Evolutionary conservation across 495 filamentous ascomycete genomes (phyloP).

Genomic region (Penicillium robsamsonii): DNA sequence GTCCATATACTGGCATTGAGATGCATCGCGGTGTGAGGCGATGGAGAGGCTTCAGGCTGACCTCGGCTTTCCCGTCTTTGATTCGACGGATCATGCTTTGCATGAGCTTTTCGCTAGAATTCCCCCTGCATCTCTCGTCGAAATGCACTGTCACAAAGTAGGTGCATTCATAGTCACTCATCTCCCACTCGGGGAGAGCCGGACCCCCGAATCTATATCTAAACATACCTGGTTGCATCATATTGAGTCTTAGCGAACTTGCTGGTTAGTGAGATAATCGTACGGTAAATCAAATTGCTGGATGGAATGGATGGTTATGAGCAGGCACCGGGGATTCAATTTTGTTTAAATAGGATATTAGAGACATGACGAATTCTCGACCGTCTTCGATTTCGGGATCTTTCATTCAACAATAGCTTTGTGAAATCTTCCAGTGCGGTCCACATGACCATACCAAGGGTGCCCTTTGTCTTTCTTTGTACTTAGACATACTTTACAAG

Average conservation of each 20-base stretch:
- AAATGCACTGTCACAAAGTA: conserved; percentile 5
- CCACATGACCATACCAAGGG: neutral
- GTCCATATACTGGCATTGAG: conserved; percentile 4
- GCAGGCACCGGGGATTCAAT: neutral
- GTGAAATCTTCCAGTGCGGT: neutral
- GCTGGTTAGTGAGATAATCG: neutral
- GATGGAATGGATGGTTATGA: too few relatives aligned
- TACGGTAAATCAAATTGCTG: too few relatives aligned
- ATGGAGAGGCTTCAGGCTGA: neutral
- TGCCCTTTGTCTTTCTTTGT: neutral
- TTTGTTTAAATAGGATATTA: neutral
- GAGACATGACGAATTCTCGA: neutral
- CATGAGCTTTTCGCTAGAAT: neutral
- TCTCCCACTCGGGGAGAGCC: neutral
- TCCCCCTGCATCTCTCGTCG: neutral
- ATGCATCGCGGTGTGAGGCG: neutral
- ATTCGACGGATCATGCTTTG: neutral
- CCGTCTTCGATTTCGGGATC: neutral
- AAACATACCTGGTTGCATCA: conserved; percentile 1
- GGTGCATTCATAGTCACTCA: neutral
- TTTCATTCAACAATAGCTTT: neutral
- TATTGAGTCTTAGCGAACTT: neutral
- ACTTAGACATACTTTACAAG: neutral
- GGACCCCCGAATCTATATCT: neutral
- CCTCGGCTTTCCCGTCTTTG: neutral